phyloP scores from a whole-genome alignment of 768 basidiomycete species.

The Lentinula sp. region DNA sequence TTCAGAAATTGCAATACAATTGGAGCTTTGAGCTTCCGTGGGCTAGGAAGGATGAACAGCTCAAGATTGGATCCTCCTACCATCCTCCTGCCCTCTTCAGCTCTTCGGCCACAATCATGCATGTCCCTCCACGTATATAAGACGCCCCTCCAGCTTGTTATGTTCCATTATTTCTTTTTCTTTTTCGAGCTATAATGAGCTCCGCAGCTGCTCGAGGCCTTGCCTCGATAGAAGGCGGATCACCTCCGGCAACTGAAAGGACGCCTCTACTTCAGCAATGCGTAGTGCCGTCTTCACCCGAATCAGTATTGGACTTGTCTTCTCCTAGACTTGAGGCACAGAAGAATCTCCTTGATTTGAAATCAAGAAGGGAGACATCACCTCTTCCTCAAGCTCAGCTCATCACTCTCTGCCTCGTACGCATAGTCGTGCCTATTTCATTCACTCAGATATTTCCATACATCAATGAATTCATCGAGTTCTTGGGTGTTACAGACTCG shows the following conservation, averaged over 20 bases:
- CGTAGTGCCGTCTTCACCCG: not conserved
- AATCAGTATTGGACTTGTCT: not conserved
- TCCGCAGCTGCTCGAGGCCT: not conserved
- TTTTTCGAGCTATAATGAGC: not conserved
- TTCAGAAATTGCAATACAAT: no score
- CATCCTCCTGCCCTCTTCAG: not conserved
- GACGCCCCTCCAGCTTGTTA: not conserved
- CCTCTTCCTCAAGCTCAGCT: conserved; percentile 52
- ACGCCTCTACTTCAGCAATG: not conserved
- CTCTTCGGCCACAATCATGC: not conserved
- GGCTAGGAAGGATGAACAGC: no score
- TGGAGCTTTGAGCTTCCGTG: no score
- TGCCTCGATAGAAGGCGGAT: no score
- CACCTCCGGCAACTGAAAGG: not conserved
- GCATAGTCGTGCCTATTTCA: conserved; percentile 55
- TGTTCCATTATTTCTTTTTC: not conserved
- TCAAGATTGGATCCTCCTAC: no score
- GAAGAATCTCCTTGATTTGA: not conserved
- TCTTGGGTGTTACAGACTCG: conserved; percentile 50
- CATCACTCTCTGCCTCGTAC: conserved; percentile 44
- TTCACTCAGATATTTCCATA: conserved; percentile 68
- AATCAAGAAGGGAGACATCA: conserved; percentile 9
- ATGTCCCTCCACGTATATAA: not conserved
- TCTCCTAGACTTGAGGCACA: not conserved
- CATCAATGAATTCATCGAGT: conserved; percentile 60